Conservation (phyloP, 2,329 filamentous ascomycete species). For the Hymenoscyphus fructigenus region DNA sequence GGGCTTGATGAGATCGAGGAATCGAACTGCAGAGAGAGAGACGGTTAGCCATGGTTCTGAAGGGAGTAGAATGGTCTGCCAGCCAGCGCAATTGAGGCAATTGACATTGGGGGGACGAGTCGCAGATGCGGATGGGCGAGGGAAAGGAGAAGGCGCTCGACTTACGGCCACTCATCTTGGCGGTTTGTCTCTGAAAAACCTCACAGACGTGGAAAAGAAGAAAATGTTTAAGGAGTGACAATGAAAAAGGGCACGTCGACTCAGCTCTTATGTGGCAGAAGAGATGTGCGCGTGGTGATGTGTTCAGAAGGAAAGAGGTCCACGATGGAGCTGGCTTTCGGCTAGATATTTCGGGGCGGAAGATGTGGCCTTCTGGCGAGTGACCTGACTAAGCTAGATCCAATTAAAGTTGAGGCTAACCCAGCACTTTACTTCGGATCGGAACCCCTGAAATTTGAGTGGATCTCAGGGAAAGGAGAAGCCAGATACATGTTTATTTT, state of each 20-base stretch:
- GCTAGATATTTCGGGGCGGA: slow-evolving; percentile 9
- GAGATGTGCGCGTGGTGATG: slow-evolving; percentile 30
- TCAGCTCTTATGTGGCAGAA: slow-evolving; percentile 33
- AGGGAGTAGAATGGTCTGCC: neutral
- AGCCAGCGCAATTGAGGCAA: slow-evolving; percentile 12
- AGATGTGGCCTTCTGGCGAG: slow-evolving; percentile 12
- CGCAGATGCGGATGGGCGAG: slow-evolving; percentile 17
- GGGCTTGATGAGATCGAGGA: slow-evolving; percentile 99
- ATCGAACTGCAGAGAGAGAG: slow-evolving; percentile 68
- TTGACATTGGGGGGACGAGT: slow-evolving; percentile 19
- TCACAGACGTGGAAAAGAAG: slow-evolving; percentile 39
- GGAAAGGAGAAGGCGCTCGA: slow-evolving; percentile 18
- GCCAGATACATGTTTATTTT: neutral
- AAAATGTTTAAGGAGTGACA: slow-evolving; percentile 34
- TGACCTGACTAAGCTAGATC: neutral
- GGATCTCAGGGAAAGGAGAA: neutral
- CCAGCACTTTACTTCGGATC: neutral
- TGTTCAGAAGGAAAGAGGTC: slow-evolving; percentile 19
- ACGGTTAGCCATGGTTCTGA: slow-evolving; percentile 28
- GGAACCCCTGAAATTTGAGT: neutral
- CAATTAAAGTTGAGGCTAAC: slow-evolving; percentile 7
- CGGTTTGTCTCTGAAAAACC: slow-evolving; percentile 36
- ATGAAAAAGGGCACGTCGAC: slow-evolving; percentile 26
- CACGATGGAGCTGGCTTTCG: slow-evolving; percentile 1
- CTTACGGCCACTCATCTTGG: slow-evolving; percentile 46